Evolutionary conservation across 2,329 filamentous ascomycete genomes (phyloP).

Genomic region (Diaporthe eres): DNA sequence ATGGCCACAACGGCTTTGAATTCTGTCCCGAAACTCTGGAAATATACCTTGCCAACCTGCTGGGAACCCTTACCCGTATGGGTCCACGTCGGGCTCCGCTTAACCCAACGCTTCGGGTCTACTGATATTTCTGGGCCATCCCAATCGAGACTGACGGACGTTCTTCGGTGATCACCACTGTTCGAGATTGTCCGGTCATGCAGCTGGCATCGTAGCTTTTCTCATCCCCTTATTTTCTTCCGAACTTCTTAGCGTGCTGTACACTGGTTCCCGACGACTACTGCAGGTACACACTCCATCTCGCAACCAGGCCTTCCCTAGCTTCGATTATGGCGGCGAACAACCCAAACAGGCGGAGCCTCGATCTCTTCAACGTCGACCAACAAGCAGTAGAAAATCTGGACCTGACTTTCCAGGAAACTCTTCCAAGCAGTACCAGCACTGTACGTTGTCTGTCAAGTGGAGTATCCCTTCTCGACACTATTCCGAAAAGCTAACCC

Average conservation of each 20-base stretch:
- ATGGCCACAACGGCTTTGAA: not conserved
- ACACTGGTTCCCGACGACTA: not conserved
- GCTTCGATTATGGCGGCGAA: slow-evolving; percentile 32
- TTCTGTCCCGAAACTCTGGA: slow-evolving; percentile 28
- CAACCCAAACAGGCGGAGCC: slow-evolving; percentile 37
- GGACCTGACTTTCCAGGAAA: slow-evolving; percentile 38
- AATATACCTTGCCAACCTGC: slow-evolving; percentile 26
- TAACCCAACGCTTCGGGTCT: slow-evolving; percentile 38
- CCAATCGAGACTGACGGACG: slow-evolving; percentile 25
- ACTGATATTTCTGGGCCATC: slow-evolving; percentile 32
- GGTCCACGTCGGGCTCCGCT: slow-evolving; percentile 36
- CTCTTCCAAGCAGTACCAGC: slow-evolving; percentile 28
- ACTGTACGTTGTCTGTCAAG: slow-evolving; percentile 15
- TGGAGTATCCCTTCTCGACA: not conserved
- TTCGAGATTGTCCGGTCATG: slow-evolving; percentile 16
- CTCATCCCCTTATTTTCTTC: slow-evolving; percentile 1
- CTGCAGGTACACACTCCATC: not conserved
- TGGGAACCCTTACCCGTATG: slow-evolving; percentile 35
- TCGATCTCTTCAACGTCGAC: slow-evolving; percentile 36
- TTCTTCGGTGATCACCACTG: slow-evolving; percentile 33
- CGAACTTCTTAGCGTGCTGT: not conserved
- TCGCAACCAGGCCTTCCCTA: not conserved
- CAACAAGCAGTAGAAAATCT: slow-evolving; percentile 33
- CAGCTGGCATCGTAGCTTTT: not conserved
- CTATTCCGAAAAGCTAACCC: not conserved